Base-by-base conservation (phyloP, 2,329 filamentous ascomycete species). In the Myotisia sp. region DNA sequence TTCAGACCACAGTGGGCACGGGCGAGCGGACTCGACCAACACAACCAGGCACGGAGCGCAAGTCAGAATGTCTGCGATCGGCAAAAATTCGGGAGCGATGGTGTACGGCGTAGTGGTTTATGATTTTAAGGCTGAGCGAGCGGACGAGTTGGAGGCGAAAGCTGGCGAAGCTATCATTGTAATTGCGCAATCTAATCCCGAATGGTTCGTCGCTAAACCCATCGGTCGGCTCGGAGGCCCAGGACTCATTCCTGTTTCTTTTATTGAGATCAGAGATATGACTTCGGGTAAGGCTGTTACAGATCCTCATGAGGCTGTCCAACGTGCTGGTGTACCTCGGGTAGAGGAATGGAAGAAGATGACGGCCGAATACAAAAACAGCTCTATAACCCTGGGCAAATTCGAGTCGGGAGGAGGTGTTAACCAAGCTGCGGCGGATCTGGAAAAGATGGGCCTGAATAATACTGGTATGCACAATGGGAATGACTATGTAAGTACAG, bases 321-420 rank as follows among this genome's bases (percentile, higher is more conserved):
- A 75, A 47, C 76, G 78, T 47, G 90, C 90, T 2, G 86, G 87
- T 13, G 86, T 98, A 5, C 90, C 90, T 8, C 79, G 78, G 49
- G 90, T 98, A 3, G 90, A 98, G 53, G 90, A 98, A 50, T 98
- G 90, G 90, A 98, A 98, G 66, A 92, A 92, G 62, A 94, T 94
- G 84, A 86, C 90, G 0, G 87, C 87, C 37, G 87, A 94, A 44
- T 98, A 98, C 62, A 98, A 98, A 66, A 94, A 95, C 55, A 93
- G 86, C 56, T 95, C 90, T 60, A 95, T 98, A 53, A 87, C 86
- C 0, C 65, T 98, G 26, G 90, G 90, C 45, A 92, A 87, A 59
- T 87, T 92, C 46, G 83, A 87, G 37, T 54, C 52, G 43, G 40
- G 45, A 17, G 41, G 42, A 21, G 44, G 44, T 7, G 63, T 70